Conservation (phyloP, 345 rosid genomes). For the Brassica juncea region DNA sequence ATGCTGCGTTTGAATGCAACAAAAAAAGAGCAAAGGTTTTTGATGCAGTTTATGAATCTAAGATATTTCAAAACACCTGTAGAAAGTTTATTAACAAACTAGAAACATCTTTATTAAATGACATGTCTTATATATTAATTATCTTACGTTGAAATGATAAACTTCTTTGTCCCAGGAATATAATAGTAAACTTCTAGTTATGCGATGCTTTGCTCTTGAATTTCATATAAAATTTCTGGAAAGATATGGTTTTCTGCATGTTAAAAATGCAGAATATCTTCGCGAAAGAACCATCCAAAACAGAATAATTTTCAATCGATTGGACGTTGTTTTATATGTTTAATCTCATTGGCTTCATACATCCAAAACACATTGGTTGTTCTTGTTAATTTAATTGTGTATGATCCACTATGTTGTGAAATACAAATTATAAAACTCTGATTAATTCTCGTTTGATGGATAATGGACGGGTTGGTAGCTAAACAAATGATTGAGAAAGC, state of each 20-base stretch:
- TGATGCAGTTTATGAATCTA: background rate
- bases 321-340: background rate
- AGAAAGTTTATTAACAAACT: background rate
- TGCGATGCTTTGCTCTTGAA: background rate
- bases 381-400: background rate
- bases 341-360: background rate
- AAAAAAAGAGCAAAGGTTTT: background rate
- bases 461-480: background rate
- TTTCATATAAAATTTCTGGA: background rate
- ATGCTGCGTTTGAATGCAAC: background rate
- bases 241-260: background rate
- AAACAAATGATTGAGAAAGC: conserved; percentile 21
- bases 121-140: background rate
- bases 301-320: background rate
- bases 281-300: background rate
- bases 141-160: background rate
- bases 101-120: background rate
- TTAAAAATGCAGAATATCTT: background rate
- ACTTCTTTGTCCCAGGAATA: background rate
- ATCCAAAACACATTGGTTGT: conserved; percentile 3
- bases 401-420: background rate
- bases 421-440: background rate
- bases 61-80: background rate
- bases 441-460: background rate
- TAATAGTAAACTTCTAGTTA: background rate